Conservation (phyloP, 208 protist species). For the Crithidia fasciculata region DNA sequence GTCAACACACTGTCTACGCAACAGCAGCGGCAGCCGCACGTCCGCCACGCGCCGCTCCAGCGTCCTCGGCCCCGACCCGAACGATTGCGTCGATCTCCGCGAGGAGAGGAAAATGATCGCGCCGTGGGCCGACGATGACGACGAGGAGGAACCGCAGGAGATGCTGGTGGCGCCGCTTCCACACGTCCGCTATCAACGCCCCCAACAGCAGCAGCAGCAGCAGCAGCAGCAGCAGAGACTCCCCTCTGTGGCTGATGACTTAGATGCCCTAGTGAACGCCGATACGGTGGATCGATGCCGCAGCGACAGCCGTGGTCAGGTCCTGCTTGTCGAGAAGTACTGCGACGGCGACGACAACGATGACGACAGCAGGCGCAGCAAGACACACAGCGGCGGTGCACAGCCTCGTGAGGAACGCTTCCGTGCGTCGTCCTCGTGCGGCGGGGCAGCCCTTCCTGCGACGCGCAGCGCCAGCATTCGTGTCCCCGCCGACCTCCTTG, state of each 20-base stretch:
- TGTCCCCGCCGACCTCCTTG: background rate
- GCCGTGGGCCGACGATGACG: background rate
- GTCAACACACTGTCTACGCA: background rate
- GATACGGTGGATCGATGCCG: constrained; percentile 22
- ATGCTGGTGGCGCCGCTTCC: constrained; percentile 15
- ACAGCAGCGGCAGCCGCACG: constrained; percentile 17
- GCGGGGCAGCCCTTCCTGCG: background rate
- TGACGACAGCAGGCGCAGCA: too few relatives aligned
- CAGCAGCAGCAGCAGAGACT: background rate
- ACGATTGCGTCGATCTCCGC: constrained; percentile 31
- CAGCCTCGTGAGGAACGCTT: background rate
- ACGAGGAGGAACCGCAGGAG: constrained; percentile 21
- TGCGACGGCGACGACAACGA: background rate
- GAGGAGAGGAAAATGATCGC: background rate
- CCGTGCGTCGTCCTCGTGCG: background rate
- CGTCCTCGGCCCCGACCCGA: constrained; percentile 29
- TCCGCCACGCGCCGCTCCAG: constrained; percentile 13
- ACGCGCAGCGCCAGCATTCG: constrained; percentile 12
- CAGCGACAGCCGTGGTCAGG: constrained; percentile 30
- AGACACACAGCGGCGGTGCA: too few relatives aligned
- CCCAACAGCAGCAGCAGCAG: background rate
- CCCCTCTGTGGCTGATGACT: constrained; percentile 2
- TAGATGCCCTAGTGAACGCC: constrained; percentile 31
- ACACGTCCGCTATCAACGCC: constrained; percentile 1
- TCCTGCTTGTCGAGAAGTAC: constrained; percentile 15